Percentiles rank a stretch among this genome's conserved stretches.
These are phyloP conservation scores for Cucurbita maxima DNA, from an alignment of 306 rosid genomes.

Conservation along the genomic window DNA sequence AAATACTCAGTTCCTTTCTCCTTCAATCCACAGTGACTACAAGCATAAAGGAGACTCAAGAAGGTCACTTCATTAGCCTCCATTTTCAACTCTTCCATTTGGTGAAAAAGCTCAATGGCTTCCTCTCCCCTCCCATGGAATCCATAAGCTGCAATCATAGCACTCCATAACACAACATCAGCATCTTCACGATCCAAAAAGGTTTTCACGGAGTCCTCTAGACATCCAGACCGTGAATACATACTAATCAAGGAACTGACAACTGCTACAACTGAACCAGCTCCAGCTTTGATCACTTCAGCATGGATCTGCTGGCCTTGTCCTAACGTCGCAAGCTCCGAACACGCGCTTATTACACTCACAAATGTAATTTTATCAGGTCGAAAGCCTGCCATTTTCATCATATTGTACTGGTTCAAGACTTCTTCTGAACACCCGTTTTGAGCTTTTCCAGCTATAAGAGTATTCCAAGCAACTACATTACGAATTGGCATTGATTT, in stretches of 20 bases:
- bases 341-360: slow-evolving; percentile 58
- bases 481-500: slow-evolving; percentile 46
- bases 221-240: slow-evolving; percentile 78
- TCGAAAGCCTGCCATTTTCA: slow-evolving; percentile 54
- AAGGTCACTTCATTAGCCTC: slow-evolving; percentile 73
- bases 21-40: slow-evolving; percentile 75
- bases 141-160: slow-evolving; percentile 84
- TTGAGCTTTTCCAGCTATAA: slow-evolving; percentile 80
- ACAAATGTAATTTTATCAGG: slow-evolving; percentile 75
- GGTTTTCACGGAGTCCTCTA: slow-evolving; percentile 60
- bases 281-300: slow-evolving; percentile 67
- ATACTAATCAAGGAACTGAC: slow-evolving; percentile 62
- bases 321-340: slow-evolving; percentile 61
- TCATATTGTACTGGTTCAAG: slow-evolving; percentile 47
- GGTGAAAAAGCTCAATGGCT: slow-evolving; percentile 53
- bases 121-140: slow-evolving; percentile 75
- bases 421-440: slow-evolving; percentile 45
- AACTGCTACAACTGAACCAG: slow-evolving; percentile 39
- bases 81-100: slow-evolving; percentile 48
- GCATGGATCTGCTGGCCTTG: slow-evolving; percentile 88
- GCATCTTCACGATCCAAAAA: slow-evolving; percentile 37
- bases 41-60: slow-evolving; percentile 82
- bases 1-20: slow-evolving; percentile 58
- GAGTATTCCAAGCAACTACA: slow-evolving; percentile 91
- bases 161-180: slow-evolving; percentile 68